A percentile compares a stretch with the other conserved stretches of the same genome.
These are phyloP conservation scores for Alloascoidea africana DNA, from an alignment of 805 yeast species.

Conservation along the genomic window DNA sequence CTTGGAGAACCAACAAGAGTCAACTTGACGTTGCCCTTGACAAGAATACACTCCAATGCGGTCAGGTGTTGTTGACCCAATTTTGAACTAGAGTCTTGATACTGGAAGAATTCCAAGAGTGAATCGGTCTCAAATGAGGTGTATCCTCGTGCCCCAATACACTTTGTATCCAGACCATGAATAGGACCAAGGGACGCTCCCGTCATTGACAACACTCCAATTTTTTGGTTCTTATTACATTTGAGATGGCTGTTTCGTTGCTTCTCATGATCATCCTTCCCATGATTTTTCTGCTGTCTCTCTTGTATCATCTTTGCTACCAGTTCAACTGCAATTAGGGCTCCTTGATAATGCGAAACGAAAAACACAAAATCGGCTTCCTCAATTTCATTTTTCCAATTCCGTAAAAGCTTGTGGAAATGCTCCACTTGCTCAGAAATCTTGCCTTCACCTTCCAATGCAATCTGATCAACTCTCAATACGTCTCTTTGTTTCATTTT, in stretches of 20 bases:
- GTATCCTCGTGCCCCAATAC: slow-evolving; percentile 55
- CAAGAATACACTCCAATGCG: slow-evolving; percentile 34
- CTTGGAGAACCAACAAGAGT: slow-evolving; percentile 66
- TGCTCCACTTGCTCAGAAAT: slow-evolving; percentile 62
- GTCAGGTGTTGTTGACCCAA: slow-evolving; percentile 52
- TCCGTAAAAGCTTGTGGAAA: slow-evolving; percentile 46
- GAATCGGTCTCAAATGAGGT: slow-evolving; percentile 70
- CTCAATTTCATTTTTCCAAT: slow-evolving; percentile 31
- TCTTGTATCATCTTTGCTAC: slow-evolving; percentile 43
- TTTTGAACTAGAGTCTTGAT: slow-evolving; percentile 51
- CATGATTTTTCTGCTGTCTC: slow-evolving; percentile 24
- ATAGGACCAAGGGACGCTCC: slow-evolving; percentile 79
- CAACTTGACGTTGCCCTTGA: slow-evolving; percentile 48
- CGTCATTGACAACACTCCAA: slow-evolving; percentile 73
- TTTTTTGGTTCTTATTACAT: slow-evolving; percentile 21
- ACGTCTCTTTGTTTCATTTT: slow-evolving; percentile 13
- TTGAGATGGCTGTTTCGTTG: slow-evolving; percentile 30
- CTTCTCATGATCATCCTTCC: too few relatives aligned
- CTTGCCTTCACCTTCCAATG: slow-evolving; percentile 69
- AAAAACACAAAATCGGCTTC: slow-evolving; percentile 57
- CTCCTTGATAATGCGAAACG: slow-evolving; percentile 77
- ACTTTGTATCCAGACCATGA: slow-evolving; percentile 57
- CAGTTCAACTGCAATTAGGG: slow-evolving; percentile 59
- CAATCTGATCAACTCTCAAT: slow-evolving; percentile 52
- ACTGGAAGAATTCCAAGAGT: slow-evolving; percentile 57